Conservation (phyloP, 1,284 basidiomycete genomes). For the Heterobasidion annosum region DNA sequence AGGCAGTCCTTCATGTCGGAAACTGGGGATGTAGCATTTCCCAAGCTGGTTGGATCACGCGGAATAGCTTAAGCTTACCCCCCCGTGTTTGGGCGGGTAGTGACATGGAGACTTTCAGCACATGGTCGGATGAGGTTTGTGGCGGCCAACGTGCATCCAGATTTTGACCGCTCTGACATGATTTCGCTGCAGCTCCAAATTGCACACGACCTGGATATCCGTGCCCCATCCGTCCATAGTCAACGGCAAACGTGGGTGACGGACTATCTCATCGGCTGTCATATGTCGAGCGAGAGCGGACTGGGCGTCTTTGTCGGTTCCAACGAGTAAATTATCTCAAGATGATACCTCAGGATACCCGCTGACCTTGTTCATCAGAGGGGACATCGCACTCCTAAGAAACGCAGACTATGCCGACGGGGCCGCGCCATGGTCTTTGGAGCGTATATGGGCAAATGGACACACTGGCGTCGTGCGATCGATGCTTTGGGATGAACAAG, state of each 20-base stretch:
- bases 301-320: slow-evolving; percentile 27
- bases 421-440: slow-evolving; percentile 19
- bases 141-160: too few relatives aligned
- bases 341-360: not conserved
- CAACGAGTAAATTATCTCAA: slow-evolving; percentile 22
- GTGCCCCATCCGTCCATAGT: slow-evolving; percentile 24
- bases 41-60: slow-evolving; percentile 58
- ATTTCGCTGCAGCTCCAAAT: slow-evolving; percentile 20
- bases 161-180: too few relatives aligned
- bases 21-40: slow-evolving; percentile 73
- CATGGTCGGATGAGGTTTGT: slow-evolving; percentile 62
- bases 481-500: slow-evolving; percentile 24
- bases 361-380: slow-evolving; percentile 15
- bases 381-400: slow-evolving; percentile 22
- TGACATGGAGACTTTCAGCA: slow-evolving; percentile 80
- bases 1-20: slow-evolving; percentile 56
- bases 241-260: slow-evolving; percentile 28
- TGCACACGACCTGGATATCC: slow-evolving; percentile 23
- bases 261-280: slow-evolving; percentile 28
- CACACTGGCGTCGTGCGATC: slow-evolving; percentile 27
- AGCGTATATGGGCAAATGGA: slow-evolving; percentile 20
- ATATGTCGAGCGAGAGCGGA: slow-evolving; percentile 20
- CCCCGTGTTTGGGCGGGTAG: slow-evolving; percentile 59
- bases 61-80: slow-evolving; percentile 18
- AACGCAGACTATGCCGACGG: slow-evolving; percentile 17